Base-by-base conservation (phyloP, 352 stramenopile species). In the Pythium chondricola region DNA sequence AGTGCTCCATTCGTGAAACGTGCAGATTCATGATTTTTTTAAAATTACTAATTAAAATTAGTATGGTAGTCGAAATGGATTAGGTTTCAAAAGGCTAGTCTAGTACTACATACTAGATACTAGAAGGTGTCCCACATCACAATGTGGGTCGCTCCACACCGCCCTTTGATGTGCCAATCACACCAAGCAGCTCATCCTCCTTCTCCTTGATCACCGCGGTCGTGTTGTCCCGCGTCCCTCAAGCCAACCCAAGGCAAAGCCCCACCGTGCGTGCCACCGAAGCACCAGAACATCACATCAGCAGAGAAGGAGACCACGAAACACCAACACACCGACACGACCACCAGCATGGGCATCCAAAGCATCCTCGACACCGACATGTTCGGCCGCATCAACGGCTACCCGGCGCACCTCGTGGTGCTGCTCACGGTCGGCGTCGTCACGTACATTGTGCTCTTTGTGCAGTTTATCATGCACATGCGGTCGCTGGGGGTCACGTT, bases 381-480 rank as follows among this genome's bases (percentile, higher is more conserved):
- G 31, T 61, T 65, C 42, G 49, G 51, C 33, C 10, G 18, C 40
- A 68, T 83, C 58, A 85, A 79, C 52, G 65, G 63, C 24, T 77
- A 70, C 38, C 78, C 78, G 7, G 54, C 63, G 53, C 78, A 81
- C 55, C 69, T 87, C 52, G 59, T 84, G 18, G 38, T 85, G 36
- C 59, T 74, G 21, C 69, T 79, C 20, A 58, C 64, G 40, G 43
- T 60, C 29, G 61, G 85, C 17, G 42, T 50, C 20, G 48, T 69
- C 22, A 25, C 84, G 4, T 88, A 85, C 58, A 30, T 88, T 16
- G 65, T 69, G 39, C 73, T 88, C 10, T 59, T 83, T 14, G 50
- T 74, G 31, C 65, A 68, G 51, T 87, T 87, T 44, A 60, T 78
- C 61, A 21, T 78, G 48, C 78, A 89, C 67, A 87, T 89, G 70